Base-by-base conservation (phyloP, 768 basidiomycete species). In the Leccinellum albellum region DNA sequence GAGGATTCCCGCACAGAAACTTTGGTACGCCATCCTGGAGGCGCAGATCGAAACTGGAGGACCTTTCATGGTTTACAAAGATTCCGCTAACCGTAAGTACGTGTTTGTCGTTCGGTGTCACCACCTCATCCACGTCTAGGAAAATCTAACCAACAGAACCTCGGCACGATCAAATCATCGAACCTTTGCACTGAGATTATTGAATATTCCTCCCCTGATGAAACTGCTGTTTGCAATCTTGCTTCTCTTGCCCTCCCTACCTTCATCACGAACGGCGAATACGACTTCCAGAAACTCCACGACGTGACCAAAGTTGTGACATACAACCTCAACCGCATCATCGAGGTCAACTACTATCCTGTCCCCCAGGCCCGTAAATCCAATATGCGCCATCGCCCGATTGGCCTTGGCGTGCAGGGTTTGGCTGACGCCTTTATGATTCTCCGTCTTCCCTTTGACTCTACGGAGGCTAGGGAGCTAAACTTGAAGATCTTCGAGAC, bases 41-140 rank as follows among this genome's bases (percentile, higher is more conserved):
- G 86, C 94, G 13, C 97, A 99, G 74, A 94, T 96, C 64, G 96
- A 99, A 77, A 99, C 97, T 1, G 97, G 97, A 50, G 89, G 88
- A n/a, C 97, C 97, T 0, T 99, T 98, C 79, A 98, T 98, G 93
- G 79, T 92, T 26, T 99, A 98, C 82, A 99, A 99, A 78, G 96
- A 98, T 68, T 83, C 93, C 40, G 88, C 90, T 57, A 99, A 99
- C 72, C 75, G 93, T 94, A 65, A 54, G 88, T 76, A 1, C 12
- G 17, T 17, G 24, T 32, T 32, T 42, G 46, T 54, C 15, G 33
- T 49, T 51, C n/a, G 35, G 23, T 23, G 28, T 32, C 45, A 37
- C 13, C 40, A 17, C 21, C 44, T 60, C 23, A 62, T 21, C 47
- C 21, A 15, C 12, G 4, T 33, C n/a, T 65, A 95, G 91, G 81